Evolutionary conservation across 2,329 filamentous ascomycete genomes (phyloP), one percentile per base, ranked within the genome.

Genomic region (Botrytis squamosa): DNA sequence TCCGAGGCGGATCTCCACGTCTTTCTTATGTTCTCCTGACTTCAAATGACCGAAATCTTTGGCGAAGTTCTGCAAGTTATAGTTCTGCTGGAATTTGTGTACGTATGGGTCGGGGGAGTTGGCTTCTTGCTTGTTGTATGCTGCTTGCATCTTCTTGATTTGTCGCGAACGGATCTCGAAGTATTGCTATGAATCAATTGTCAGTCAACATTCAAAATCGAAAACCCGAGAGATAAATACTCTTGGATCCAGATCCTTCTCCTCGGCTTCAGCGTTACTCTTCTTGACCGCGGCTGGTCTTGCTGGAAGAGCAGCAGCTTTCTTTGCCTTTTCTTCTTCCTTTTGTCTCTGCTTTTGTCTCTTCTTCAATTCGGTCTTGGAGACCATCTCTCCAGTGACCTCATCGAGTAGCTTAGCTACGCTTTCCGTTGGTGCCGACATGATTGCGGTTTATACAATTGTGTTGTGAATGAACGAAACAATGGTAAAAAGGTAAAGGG

Each of bases 331-430:
- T 85, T 94, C 93, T 78, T 92, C 92, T 75, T 97, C 94, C 84
- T 89, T 90, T 83, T 95, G 90, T 78, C 95, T 91, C 82, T 91
- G 88, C 93, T 99, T 99, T 86, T 95, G 90, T 81, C 95, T 91
- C 86, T 93, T 95, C 93, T 99, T 99, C 83, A 98, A 87, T 85
- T 95, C 92, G 25, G 90, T 89, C 90, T 95, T 95, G 85, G 92
- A 95, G 75, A 92, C 82, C 83, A 84, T 91, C 85, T 99, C 96
- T 80, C 96, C 96, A 22, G 96, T 98, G 77, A 95, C 93, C 81
- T 97, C 93, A 83, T 99, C 96, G 69, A 96, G 89, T 78, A 97
- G 88, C 66, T 81, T 80, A 42, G 77, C 79, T 72, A 78, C 42
- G 18, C 77, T 52, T 70, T 80, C 80, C 25, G 75, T 76, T 66